phyloP scores from a whole-genome alignment of 768 basidiomycete genomes.

The Hericium coralloides region DNA sequence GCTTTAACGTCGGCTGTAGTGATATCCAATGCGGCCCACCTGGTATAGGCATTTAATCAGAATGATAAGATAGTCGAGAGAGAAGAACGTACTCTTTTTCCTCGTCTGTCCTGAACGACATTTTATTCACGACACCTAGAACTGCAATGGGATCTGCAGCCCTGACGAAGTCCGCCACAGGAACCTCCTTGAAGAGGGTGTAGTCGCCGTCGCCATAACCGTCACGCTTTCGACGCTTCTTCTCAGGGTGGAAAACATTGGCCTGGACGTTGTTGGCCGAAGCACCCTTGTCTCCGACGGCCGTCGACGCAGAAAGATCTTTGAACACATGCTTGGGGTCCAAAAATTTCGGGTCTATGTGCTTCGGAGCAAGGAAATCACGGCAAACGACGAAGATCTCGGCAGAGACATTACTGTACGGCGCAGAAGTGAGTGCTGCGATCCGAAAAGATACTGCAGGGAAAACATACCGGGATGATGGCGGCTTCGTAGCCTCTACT shows the following conservation, averaged over 20 bases:
- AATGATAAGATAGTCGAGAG: slow-evolving; percentile 1
- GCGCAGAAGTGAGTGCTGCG: background rate
- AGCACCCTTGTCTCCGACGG: slow-evolving; percentile 41
- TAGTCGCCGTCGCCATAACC: slow-evolving; percentile 95
- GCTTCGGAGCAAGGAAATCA: slow-evolving; percentile 88
- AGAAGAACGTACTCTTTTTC: slow-evolving; percentile 59
- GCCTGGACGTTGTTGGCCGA: slow-evolving; percentile 64
- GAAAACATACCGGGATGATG: slow-evolving; percentile 77
- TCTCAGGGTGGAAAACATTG: slow-evolving; percentile 96
- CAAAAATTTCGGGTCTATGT: slow-evolving; percentile 96
- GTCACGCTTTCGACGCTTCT: slow-evolving; percentile 86
- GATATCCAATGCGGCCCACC: slow-evolving; percentile 64
- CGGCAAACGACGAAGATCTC: slow-evolving; percentile 99
- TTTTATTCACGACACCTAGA: slow-evolving; percentile 71
- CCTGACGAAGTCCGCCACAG: slow-evolving; percentile 64
- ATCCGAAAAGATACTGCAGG: background rate
- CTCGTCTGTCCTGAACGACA: slow-evolving; percentile 72
- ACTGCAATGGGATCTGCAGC: slow-evolving; percentile 65
- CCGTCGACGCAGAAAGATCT: slow-evolving; percentile 51
- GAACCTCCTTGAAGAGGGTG: slow-evolving; percentile 70
- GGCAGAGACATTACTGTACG: slow-evolving; percentile 86
- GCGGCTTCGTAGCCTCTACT: slow-evolving; percentile 98
- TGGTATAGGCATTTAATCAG: slow-evolving; percentile 18
- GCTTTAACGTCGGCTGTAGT: slow-evolving; percentile 74
- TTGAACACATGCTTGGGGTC: slow-evolving; percentile 98